These are phyloP conservation scores for Endogone sp. DNA, from an alignment of 192 early-diverging fungal genomes.

Conservation along the genomic window DNA sequence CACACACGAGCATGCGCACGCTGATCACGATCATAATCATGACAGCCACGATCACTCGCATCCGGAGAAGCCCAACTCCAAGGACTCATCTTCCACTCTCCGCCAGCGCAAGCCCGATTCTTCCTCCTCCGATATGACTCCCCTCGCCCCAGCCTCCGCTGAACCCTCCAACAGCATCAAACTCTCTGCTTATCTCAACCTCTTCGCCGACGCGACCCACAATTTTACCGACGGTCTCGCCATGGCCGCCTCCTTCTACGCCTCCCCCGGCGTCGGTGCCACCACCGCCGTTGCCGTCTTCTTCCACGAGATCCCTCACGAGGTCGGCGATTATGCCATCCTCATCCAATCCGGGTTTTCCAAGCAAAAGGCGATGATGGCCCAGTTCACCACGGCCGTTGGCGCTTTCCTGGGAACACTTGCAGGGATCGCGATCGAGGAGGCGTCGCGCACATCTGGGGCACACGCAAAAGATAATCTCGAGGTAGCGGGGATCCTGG, in stretches of 20 bases:
- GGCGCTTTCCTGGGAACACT: conserved; percentile 79
- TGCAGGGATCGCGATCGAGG: conserved; percentile 74
- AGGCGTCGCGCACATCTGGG: conserved; percentile 32
- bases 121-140: not conserved
- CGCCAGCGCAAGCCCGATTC: not conserved
- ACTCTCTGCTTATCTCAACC: conserved; percentile 72
- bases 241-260: conserved; percentile 80
- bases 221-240: conserved; percentile 85
- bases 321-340: conserved; percentile 87
- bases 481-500: conserved; percentile 36
- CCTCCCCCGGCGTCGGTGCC: conserved; percentile 76
- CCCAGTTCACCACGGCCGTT: conserved; percentile 77
- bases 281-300: conserved; percentile 83
- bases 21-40: conserved; percentile 16
- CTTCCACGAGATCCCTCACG: conserved; percentile 89
- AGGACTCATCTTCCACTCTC: conserved; percentile 11
- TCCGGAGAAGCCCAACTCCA: conserved; percentile 23
- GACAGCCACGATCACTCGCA: conserved; percentile 30
- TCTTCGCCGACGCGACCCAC: conserved; percentile 82
- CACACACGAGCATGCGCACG: conserved; percentile 37
- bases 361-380: conserved; percentile 64
- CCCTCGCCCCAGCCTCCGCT: conserved; percentile 1
- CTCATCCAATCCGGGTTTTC: conserved; percentile 80
- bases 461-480: too few species aligned
- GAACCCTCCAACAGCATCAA: conserved; percentile 46